Percentiles rank a stretch among this genome's conserved stretches.
These are phyloP conservation scores for Terfezia claveryi DNA, from an alignment of 495 filamentous ascomycete genomes.

Conservation along the genomic window DNA sequence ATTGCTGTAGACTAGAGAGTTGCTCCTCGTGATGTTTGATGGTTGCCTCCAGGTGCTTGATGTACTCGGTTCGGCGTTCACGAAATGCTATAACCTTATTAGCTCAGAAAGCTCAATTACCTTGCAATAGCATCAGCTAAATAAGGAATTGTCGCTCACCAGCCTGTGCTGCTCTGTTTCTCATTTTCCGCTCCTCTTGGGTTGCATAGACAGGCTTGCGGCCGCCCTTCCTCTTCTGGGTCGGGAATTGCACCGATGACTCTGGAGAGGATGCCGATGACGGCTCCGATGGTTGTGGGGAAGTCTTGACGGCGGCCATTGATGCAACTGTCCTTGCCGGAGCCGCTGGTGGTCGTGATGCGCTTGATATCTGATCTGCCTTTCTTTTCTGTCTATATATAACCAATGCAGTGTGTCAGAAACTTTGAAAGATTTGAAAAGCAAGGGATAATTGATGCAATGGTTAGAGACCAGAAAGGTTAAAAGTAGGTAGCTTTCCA, in stretches of 20 bases:
- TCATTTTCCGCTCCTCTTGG: constrained; percentile 92
- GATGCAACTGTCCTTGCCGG: background rate
- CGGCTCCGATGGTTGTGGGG: constrained; percentile 16
- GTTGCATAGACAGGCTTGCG: constrained; percentile 97
- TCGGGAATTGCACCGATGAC: constrained; percentile 15
- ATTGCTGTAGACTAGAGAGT: constrained; percentile 74
- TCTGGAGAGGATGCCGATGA: constrained; percentile 19
- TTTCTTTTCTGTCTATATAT: too few relatives aligned
- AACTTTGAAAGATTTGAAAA: background rate
- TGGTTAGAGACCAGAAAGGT: background rate
- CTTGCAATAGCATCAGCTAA: background rate
- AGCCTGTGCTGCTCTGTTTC: constrained; percentile 91
- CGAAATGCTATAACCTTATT: constrained; percentile 39
- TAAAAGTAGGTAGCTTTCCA: background rate
- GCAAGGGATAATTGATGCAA: background rate
- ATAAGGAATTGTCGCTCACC: constrained; percentile 21
- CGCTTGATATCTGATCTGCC: too few relatives aligned
- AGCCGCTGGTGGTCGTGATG: too few relatives aligned
- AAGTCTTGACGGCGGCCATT: constrained; percentile 18
- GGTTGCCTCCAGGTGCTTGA: constrained; percentile 92
- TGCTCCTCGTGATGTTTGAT: constrained; percentile 95
- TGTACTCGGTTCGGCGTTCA: constrained; percentile 92
- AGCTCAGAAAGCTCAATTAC: background rate
- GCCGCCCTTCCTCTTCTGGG: constrained; percentile 83
- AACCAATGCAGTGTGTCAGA: background rate